A percentile compares a stretch with the other conserved stretches of the same genome.
These are phyloP conservation scores for Arachnopeziza araneosa DNA, from an alignment of 2,329 filamentous ascomycete genomes.

Conservation along the genomic window DNA sequence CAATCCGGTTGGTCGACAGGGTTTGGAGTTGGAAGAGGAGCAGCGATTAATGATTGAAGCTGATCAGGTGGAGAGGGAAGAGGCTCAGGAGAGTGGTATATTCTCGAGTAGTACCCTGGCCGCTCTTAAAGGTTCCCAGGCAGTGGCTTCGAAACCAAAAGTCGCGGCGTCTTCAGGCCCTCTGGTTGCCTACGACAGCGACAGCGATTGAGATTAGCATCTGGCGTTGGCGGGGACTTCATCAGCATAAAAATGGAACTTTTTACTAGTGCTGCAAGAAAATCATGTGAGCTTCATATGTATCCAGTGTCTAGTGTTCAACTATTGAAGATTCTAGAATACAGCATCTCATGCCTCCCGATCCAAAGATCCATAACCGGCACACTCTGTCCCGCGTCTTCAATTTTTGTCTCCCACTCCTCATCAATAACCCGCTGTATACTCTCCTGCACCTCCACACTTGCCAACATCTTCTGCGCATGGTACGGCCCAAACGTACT, in stretches of 20 bases:
- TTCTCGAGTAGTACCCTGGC: constrained; percentile 78
- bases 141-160: constrained; percentile 44
- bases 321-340: constrained; percentile 84
- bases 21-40: constrained; percentile 59
- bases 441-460: constrained; percentile 48
- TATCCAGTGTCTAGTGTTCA: constrained; percentile 36
- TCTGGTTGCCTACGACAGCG: constrained; percentile 84
- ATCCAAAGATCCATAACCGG: constrained; percentile 80
- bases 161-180: constrained; percentile 58
- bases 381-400: constrained; percentile 68
- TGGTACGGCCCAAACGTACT: constrained; percentile 78
- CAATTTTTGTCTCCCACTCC: constrained; percentile 53
- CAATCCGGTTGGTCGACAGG: constrained; percentile 52
- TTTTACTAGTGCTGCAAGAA: background rate
- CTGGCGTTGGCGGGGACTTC: background rate
- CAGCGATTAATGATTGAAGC: constrained; percentile 50
- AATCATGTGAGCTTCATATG: background rate
- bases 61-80: constrained; percentile 35
- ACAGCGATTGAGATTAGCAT: constrained; percentile 55
- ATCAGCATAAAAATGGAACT: background rate
- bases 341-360: constrained; percentile 75
- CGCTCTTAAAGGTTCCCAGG: constrained; percentile 59
- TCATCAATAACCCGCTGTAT: constrained; percentile 53
- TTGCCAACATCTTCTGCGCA: constrained; percentile 67
- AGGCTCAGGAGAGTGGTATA: constrained; percentile 52